phyloP scores from a whole-genome alignment of 352 stramenopile genomes.

The Globisporangium mamillatum region DNA sequence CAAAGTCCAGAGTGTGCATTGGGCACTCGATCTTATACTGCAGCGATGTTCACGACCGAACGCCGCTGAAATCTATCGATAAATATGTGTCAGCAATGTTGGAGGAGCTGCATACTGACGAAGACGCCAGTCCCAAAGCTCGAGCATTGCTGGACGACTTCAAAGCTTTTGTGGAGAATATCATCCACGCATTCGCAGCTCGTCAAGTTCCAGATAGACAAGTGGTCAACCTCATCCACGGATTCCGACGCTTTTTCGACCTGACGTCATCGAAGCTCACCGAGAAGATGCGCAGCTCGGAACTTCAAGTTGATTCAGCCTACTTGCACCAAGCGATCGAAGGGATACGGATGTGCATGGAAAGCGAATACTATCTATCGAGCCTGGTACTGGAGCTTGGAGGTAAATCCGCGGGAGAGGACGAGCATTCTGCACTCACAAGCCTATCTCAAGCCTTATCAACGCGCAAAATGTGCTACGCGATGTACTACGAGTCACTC shows the following conservation, averaged over 20 bases:
- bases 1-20: conserved; percentile 33
- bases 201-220: conserved; percentile 25
- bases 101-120: conserved; percentile 29
- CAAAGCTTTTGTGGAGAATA: conserved; percentile 35
- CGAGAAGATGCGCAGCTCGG: conserved; percentile 19
- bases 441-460: conserved; percentile 28
- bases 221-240: conserved; percentile 23
- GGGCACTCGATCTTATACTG: conserved; percentile 59
- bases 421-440: conserved; percentile 16
- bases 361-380: conserved; percentile 25
- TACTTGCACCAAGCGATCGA: background rate
- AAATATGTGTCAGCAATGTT: conserved; percentile 54
- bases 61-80: conserved; percentile 28
- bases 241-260: conserved; percentile 38
- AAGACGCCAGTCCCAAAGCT: background rate
- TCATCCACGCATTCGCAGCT: conserved; percentile 34
- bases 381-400: conserved; percentile 22
- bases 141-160: conserved; percentile 20
- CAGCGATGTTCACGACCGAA: conserved; percentile 23
- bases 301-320: background rate
- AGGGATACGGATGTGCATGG: conserved; percentile 10
- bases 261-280: conserved; percentile 22
- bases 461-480: conserved; percentile 35
- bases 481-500: conserved; percentile 27
- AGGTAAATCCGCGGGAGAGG: background rate